These are phyloP conservation scores for Dillenia suffruticosa DNA, from an alignment of 164 flowering plant species.

Conservation along the genomic window DNA sequence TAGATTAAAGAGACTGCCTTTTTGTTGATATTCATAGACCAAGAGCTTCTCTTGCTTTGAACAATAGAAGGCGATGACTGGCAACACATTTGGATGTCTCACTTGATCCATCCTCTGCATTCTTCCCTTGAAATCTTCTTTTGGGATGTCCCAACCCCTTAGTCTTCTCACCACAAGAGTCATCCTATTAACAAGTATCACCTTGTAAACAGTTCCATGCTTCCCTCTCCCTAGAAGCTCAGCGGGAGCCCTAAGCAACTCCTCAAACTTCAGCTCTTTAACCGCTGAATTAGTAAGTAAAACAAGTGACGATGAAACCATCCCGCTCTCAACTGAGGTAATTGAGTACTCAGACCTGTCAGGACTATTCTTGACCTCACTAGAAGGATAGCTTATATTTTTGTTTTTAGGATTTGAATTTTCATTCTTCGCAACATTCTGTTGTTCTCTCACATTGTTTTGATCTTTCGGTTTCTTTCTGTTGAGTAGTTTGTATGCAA, in stretches of 20 bases:
- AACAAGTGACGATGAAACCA: constrained; percentile 30
- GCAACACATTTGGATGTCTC: constrained; percentile 55
- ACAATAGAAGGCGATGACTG: constrained; percentile 52
- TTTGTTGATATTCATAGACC: constrained; percentile 53
- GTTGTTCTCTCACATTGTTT: constrained; percentile 13
- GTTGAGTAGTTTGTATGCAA: constrained; percentile 17
- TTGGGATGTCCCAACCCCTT: constrained; percentile 48
- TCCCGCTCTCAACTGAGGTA: constrained; percentile 27
- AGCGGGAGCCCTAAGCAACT: constrained; percentile 65
- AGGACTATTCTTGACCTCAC: constrained; percentile 20
- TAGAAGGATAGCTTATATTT: constrained; percentile 17
- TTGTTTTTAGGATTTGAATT: constrained; percentile 13
- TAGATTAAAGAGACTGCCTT: constrained; percentile 58
- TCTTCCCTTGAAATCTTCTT: constrained; percentile 41
- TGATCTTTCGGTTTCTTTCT: constrained; percentile 18
- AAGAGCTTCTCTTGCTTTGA: constrained; percentile 71
- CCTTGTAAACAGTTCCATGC: constrained; percentile 59
- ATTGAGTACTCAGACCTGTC: constrained; percentile 31
- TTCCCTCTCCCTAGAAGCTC: constrained; percentile 68
- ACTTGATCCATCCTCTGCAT: constrained; percentile 48
- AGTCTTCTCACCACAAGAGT: constrained; percentile 64
- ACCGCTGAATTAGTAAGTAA: constrained; percentile 38
- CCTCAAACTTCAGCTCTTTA: constrained; percentile 52
- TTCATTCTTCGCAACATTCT: constrained; percentile 16
- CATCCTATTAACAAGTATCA: constrained; percentile 27